Evolutionary conservation across 1,139 yeast genomes (phyloP), one percentile per base, ranked within the genome.

Genomic region (Blastobotrys serpentis): DNA sequence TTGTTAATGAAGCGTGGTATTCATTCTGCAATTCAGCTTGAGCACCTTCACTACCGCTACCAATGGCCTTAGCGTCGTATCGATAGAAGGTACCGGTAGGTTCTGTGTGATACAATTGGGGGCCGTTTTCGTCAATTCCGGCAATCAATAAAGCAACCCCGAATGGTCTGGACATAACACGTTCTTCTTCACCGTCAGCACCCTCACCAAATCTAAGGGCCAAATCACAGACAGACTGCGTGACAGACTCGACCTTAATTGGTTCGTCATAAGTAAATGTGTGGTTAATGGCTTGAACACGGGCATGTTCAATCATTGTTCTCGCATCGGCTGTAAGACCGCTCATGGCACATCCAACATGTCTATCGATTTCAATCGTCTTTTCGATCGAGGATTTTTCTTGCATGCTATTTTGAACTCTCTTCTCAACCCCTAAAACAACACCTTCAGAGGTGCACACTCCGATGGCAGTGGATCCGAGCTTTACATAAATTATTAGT

Each of bases 311-410:
- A 65, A 94, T 88, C 96, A 94, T 89, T 26, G 96, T 86, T 63
- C 98, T 78, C 16, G 98, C 99, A 72, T 94, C 99, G 2, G 99
- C 98, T 1, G 98, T 92, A 58, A 94, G 77, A 6, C 99, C 99
- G 57, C 95, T 84, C 97, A 94, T 92, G 62, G 99, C 98, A 73
- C 97, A 89, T 40, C 99, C 98, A 52, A 94, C 83, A 67, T 94
- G 98, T 49, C 75, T 75, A 65, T 94, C 99, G 52, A 94, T 84
- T 67, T 94, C 98, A 56, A 92, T 88, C 58, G 92, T 90, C 71
- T 94, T 94, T 67, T 94, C 98, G 67, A 94, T 90, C 43, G 96
- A 86, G 29, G 92, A 84, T 37, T 92, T 84, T 67, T 94, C 99
- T 52, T 94, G 77, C 55, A 94, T 73, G 10, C 96, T 79, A 16